Base-by-base conservation (phyloP, 257 asterid species). In the Apocynum venetum region DNA sequence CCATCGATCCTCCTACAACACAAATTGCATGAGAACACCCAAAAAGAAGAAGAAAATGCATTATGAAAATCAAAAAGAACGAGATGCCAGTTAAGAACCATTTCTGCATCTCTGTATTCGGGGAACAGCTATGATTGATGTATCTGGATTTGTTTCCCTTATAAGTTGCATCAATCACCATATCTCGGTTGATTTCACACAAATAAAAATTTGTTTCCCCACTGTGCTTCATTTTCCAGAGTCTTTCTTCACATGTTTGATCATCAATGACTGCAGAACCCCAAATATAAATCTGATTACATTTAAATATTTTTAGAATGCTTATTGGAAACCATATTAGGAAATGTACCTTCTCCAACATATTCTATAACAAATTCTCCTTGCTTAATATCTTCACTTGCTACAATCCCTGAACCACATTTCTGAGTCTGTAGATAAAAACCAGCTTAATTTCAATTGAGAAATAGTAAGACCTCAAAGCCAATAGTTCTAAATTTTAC, bases 41-140 rank as follows among this genome's bases (percentile, higher is more conserved):
- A 56, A 17, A 4, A 56, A 47, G 6, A 52, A 75, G n/a, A 77
- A 36, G 6, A 44, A 35, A 35, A 46, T 65, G 31, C 25, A 3
- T 10, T 36, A 17, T 1, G 53, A 53, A 20, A 75, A 48, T n/a
- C 43, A 76, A 57, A 73, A 57, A 36, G 69, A 55, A 83, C 79
- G 14, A 80, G 68, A 68, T 67, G 76, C 71, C 79, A 55, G 79
- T 75, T 15, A 73, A 77, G 61, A 64, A 93, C 99, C 99, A 96
- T 86, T 91, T 93, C 89, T 91, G 99, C 99, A 96, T 96, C 88
- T 96, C 96, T 6, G 99, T 90, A 83, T 96, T 96, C 64, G 99
- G 99, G 82, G 88, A 88, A 83, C 98, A 96, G 83, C 99, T 96
- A 79, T 96, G 99, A 83, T 96, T 96, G 70, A 96, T 96, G 90